phyloP scores from a whole-genome alignment of 1,139 yeast genomes.

The Hyphopichia fennica region DNA sequence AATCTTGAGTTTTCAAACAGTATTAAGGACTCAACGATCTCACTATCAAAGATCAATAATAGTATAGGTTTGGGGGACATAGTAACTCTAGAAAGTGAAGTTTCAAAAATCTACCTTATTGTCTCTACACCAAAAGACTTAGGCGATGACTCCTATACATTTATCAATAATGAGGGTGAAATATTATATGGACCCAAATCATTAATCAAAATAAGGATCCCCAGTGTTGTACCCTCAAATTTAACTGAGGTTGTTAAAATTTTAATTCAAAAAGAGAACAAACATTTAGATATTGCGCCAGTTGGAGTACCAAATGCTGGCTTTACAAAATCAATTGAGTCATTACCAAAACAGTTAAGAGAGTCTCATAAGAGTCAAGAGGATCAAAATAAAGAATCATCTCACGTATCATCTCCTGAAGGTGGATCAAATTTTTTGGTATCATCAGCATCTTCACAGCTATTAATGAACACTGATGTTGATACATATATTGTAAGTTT shows the following conservation, averaged over 20 bases:
- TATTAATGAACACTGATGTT: slow-evolving; percentile 36
- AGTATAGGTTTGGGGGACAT: slow-evolving; percentile 40
- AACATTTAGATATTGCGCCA: slow-evolving; percentile 36
- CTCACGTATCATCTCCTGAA: slow-evolving; percentile 1
- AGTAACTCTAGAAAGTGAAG: slow-evolving; percentile 34
- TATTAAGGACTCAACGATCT: slow-evolving; percentile 25
- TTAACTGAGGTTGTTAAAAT: slow-evolving; percentile 18
- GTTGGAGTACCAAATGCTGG: slow-evolving; percentile 39
- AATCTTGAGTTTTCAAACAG: slow-evolving; percentile 10
- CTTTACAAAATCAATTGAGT: slow-evolving; percentile 23
- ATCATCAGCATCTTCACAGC: slow-evolving; percentile 39
- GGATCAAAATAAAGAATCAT: neutral
- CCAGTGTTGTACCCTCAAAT: slow-evolving; percentile 46
- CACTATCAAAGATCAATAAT: slow-evolving; percentile 20
- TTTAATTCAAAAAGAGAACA: slow-evolving; percentile 33
- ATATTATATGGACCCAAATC: slow-evolving; percentile 48
- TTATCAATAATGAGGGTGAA: slow-evolving; percentile 57
- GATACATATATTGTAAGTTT: slow-evolving; percentile 40
- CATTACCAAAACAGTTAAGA: slow-evolving; percentile 24
- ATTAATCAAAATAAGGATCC: slow-evolving; percentile 53
- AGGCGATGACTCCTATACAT: slow-evolving; percentile 41
- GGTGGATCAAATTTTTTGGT: slow-evolving; percentile 30
- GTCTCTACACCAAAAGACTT: slow-evolving; percentile 31
- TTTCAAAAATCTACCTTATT: slow-evolving; percentile 31
- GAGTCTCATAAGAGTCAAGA: neutral